Percentiles rank a stretch among this genome's conserved stretches.
Conservation (phyloP, 2,329 filamentous ascomycete genomes). For the Monilinia fructicola region DNA sequence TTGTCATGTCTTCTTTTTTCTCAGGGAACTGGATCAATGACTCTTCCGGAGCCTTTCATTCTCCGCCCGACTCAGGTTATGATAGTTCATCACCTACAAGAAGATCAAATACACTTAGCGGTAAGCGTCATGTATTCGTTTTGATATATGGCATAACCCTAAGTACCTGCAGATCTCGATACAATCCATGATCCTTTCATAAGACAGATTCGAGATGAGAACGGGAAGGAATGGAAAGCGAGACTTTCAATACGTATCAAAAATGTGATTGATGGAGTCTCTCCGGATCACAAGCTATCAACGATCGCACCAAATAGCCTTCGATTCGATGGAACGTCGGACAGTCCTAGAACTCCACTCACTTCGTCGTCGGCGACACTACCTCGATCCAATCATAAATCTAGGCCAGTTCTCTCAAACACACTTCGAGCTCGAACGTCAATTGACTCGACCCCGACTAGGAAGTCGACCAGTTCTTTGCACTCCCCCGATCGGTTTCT, state of each 20-base stretch:
- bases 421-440: conserved; percentile 13
- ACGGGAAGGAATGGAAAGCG: conserved; percentile 11
- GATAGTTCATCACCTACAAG: conserved; percentile 20
- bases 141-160: background rate
- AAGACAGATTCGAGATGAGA: conserved; percentile 10
- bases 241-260: conserved; percentile 18
- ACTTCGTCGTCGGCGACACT: conserved; percentile 26
- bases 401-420: conserved; percentile 11
- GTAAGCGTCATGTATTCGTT: background rate
- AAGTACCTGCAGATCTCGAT: conserved; percentile 6
- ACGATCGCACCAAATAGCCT: conserved; percentile 6
- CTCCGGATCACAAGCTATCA: conserved; percentile 10
- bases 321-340: conserved; percentile 21
- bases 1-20: conserved; percentile 26
- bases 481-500: conserved; percentile 59
- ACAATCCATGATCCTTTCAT: background rate
- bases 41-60: background rate
- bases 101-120: conserved; percentile 15
- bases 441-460: conserved; percentile 25
- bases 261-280: conserved; percentile 8
- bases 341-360: conserved; percentile 8
- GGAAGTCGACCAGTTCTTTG: conserved; percentile 29
- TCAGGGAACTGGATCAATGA: background rate
- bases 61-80: conserved; percentile 28
- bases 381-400: conserved; percentile 27